phyloP scores from a whole-genome alignment of 1,284 basidiomycete species.

The Thelephora terrestris region DNA sequence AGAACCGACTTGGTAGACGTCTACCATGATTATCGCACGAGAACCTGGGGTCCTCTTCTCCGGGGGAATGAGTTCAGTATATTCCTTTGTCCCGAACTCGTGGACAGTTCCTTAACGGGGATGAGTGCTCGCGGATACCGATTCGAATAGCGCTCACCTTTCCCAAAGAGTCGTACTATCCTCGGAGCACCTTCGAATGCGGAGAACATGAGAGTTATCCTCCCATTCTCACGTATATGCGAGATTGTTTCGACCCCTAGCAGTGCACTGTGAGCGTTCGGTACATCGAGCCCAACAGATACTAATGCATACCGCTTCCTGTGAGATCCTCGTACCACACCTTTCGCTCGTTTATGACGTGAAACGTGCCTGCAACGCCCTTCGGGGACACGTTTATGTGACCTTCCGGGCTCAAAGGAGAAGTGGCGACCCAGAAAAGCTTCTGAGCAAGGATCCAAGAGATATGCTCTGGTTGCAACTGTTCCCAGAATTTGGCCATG shows the following conservation, averaged over 20 bases:
- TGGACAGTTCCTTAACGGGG: constrained; percentile 32
- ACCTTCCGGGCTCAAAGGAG: constrained; percentile 35
- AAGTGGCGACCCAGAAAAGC: constrained; percentile 48
- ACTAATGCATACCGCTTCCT: constrained; percentile 40
- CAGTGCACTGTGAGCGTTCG: background rate
- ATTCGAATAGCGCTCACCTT: constrained; percentile 22
- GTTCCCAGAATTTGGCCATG: constrained; percentile 40
- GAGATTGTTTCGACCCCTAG: constrained; percentile 45
- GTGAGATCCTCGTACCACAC: constrained; percentile 51
- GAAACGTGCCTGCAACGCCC: constrained; percentile 37
- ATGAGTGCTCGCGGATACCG: background rate
- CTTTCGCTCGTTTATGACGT: constrained; percentile 31
- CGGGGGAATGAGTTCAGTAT: constrained; percentile 31
- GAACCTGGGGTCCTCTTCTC: constrained; percentile 39
- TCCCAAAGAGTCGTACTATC: constrained; percentile 41
- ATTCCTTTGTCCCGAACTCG: constrained; percentile 38
- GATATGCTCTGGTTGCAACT: constrained; percentile 31
- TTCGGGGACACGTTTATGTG: constrained; percentile 52
- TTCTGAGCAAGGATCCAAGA: constrained; percentile 42
- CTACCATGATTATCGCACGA: constrained; percentile 38
- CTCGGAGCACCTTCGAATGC: constrained; percentile 46
- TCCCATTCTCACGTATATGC: constrained; percentile 47
- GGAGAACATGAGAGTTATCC: constrained; percentile 45
- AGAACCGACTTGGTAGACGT: constrained; percentile 41
- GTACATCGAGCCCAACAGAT: background rate